Base-by-base conservation (phyloP, 306 rosid genomes). In the Malus fusca region DNA sequence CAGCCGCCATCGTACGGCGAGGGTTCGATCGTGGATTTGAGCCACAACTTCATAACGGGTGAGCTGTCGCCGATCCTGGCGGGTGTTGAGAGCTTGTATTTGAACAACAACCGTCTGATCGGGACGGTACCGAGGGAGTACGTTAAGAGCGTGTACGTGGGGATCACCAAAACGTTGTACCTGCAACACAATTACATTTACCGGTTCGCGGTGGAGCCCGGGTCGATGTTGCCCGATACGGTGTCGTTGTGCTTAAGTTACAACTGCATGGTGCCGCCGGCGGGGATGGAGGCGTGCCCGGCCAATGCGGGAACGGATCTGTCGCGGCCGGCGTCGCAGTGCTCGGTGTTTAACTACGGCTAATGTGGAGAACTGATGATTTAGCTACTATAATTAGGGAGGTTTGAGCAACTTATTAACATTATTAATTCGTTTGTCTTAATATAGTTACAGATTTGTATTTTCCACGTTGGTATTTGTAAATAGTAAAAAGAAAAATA, bases 141-240 rank as follows among this genome's bases (percentile, higher is more conserved):
- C 35, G 84, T 88, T 30, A 85, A 85, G 78, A 82, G 90, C 83
- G 79, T 88, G 77, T 80, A 77, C 81, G 23, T 79, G 70, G 96
- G 97, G 1, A 77, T 62, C 79, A 89, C 96, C 74, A 86, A 76
- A 83, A 89, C 91, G 13, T 22, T 92, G 55, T 92, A 92, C 71
- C 78, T 92, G 62, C 97, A 92, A 68, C 96, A 92, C 74, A 92
- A 92, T 61, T 92, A 68, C 81, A 71, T 92, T 10, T 85, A 87
- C 2, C 80, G 79, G 51, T 81, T 89, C 25, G 75, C 84, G 7
- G 3, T 85, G 35, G 68, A 71, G 6, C 23, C n/a, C 15, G 84
- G 84, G 15, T 5, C 64, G 21, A 80, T 21, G 42, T 46, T 92
- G 79, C 95, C 97, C 1, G 93, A 85, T 44, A 79, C 91, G 81